Evolutionary conservation across 371 early-diverging fungal genomes (phyloP).

Genomic region (Actinomortierella ambigua): DNA sequence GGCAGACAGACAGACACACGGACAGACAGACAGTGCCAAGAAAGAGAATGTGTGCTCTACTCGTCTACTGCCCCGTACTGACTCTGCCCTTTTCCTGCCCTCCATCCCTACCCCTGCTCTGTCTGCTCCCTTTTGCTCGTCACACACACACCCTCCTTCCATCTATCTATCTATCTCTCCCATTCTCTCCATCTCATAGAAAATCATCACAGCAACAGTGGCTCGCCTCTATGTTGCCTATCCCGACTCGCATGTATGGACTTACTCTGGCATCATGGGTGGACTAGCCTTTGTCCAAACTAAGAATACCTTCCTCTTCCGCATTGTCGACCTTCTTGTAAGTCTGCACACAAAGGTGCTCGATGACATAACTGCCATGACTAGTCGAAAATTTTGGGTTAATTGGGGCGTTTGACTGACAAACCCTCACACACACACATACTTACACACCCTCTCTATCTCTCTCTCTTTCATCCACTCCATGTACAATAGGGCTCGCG

Average conservation of each 20-base stretch:
- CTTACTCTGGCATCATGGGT: conserved; percentile 76
- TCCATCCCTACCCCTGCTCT: no score
- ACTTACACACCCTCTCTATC: neutral
- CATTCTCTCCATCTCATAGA: conserved; percentile 48
- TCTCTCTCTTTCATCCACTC: neutral
- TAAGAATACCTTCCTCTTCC: conserved; percentile 70
- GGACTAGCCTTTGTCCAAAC: conserved; percentile 77
- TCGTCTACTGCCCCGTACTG: neutral
- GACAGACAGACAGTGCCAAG: no score
- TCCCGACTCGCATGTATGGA: conserved; percentile 72
- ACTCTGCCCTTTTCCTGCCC: no score
- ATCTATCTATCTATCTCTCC: neutral
- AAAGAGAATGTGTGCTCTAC: conserved; percentile 40
- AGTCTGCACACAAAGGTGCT: conserved; percentile 4
- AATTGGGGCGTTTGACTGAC: neutral
- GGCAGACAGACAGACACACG: no score
- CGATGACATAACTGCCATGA: no score
- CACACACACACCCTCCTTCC: no score
- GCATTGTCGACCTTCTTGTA: conserved; percentile 80
- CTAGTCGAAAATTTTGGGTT: no score
- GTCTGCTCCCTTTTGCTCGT: no score
- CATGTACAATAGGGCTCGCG: conserved; percentile 44
- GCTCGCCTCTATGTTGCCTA: conserved; percentile 85
- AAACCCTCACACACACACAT: no score
- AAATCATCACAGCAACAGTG: conserved; percentile 83